Percentiles rank a stretch among this genome's conserved stretches.
These are phyloP conservation scores for Porphyrellus cyaneotinctus DNA, from an alignment of 768 basidiomycete species.

Conservation along the genomic window DNA sequence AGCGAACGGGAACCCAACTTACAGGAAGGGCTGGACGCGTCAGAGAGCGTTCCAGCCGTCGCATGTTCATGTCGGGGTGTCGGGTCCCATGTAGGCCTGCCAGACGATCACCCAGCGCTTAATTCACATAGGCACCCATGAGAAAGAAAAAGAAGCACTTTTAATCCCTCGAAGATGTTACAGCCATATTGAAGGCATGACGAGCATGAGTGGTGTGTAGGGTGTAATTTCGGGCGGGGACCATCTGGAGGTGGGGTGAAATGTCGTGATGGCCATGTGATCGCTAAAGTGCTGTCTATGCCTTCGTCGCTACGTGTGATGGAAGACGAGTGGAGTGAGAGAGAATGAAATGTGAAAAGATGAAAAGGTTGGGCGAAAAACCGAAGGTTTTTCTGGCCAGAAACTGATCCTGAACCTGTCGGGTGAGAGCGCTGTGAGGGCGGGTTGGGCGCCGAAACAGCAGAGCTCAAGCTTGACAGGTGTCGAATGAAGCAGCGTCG, in stretches of 20 bases:
- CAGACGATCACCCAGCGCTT: too few relatives aligned
- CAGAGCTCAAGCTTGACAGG: too few relatives aligned
- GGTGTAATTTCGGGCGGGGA: conserved; percentile 69
- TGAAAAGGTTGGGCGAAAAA: neutral
- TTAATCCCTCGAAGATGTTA: conserved; percentile 63
- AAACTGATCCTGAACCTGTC: too few relatives aligned
- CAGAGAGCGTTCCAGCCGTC: conserved; percentile 65
- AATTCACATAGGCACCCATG: too few relatives aligned
- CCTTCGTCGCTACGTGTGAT: too few relatives aligned
- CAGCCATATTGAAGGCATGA: conserved; percentile 61
- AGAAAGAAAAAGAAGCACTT: conserved; percentile 37
- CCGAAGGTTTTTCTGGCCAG: too few relatives aligned
- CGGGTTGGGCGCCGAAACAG: too few relatives aligned
- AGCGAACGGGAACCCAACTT: conserved; percentile 23
- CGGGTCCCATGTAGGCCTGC: conserved; percentile 68
- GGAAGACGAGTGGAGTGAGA: too few relatives aligned
- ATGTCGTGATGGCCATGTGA: conserved; percentile 73
- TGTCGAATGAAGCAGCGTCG: too few relatives aligned
- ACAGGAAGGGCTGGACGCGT: conserved; percentile 72
- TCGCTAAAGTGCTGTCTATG: conserved; percentile 37
- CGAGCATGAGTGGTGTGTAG: conserved; percentile 53
- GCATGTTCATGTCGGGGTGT: conserved; percentile 84
- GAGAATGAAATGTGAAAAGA: too few relatives aligned
- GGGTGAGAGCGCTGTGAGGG: too few relatives aligned
- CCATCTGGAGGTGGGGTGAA: conserved; percentile 64